Evolutionary conservation across 768 basidiomycete species (phyloP).

Genomic region (Rickenella mellea): DNA sequence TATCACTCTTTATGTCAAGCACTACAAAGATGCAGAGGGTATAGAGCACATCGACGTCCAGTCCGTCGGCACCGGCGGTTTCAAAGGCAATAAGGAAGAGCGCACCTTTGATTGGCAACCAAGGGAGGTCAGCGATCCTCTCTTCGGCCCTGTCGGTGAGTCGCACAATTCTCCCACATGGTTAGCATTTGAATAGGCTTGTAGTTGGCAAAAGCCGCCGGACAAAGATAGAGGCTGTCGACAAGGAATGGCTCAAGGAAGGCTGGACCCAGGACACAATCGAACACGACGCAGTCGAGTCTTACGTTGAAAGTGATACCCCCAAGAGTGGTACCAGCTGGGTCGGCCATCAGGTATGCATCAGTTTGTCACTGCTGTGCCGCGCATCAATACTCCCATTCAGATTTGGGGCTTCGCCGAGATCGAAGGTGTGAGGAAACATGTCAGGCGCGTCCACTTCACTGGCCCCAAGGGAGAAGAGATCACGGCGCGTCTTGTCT

Average conservation of each 20-base stretch:
- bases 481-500: constrained; percentile 47
- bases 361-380: neutral
- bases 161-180: constrained; percentile 4
- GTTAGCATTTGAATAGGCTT: constrained; percentile 10
- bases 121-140: constrained; percentile 40
- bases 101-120: constrained; percentile 50
- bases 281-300: constrained; percentile 23
- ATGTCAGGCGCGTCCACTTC: constrained; percentile 54
- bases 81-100: constrained; percentile 46
- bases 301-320: constrained; percentile 48
- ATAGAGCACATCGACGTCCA: constrained; percentile 61
- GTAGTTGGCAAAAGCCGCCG: constrained; percentile 18
- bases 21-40: constrained; percentile 49
- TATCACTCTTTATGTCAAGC: constrained; percentile 52
- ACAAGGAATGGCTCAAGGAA: constrained; percentile 25
- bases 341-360: constrained; percentile 52
- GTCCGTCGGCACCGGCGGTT: constrained; percentile 54
- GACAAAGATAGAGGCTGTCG: constrained; percentile 19
- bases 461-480: constrained; percentile 49
- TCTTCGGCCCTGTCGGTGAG: constrained; percentile 51
- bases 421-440: constrained; percentile 48
- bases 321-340: constrained; percentile 50
- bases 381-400: neutral
- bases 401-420: constrained; percentile 58
- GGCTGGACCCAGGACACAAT: constrained; percentile 35